Base-by-base conservation (phyloP, 225 moss, liverwort and hornwort species). In the Thuidium tamariscinum region DNA sequence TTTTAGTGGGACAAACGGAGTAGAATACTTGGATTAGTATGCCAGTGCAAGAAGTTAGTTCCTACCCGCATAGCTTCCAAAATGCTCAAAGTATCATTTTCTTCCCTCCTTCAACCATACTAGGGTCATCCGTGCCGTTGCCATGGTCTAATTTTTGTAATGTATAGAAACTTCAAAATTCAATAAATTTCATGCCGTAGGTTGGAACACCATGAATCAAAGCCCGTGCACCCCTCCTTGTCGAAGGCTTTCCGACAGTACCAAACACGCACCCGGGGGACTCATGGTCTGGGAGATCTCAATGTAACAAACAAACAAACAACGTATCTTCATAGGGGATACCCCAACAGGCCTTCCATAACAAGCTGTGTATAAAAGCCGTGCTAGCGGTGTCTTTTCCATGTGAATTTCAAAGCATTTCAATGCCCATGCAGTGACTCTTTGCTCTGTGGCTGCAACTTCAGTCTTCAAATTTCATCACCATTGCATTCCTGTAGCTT, bases 401-500 rank as follows among this genome's bases (percentile, higher is more conserved):
- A 55, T 92, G 96, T 74, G 93, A 96, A 87, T 94, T 96, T 57
- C 95, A 96, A 64, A 67, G 67, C 21, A 96, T 86, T 97, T 97
- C 71, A 95, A 89, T 39, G 95, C 93, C 95, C 92, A 96, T 88
- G 94, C 93, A 25, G 94, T 96, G 57, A 97, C 95, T 82, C 92
- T 93, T 57, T 96, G 93, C 32, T 94, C 91, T 90, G 93, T 95
- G 34, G 95, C 93, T 83, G 92, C 91, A 80, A 93, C 94, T 88
- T 96, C 91, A 37, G 91, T 93, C 87, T 95, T 96, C 83, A 95
- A 83, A 39, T 91, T 81, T 96, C 95, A 83, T 97, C 93, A 67
- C 95, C 95, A 63, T 95, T 96, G 84, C 96, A 95, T 85, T 96
- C 94, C 63, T 96, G 94, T 32, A 95, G 93, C 78, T 96, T 91